These are phyloP conservation scores for Mucor indicus DNA, from an alignment of 371 early-diverging fungal species.

Conservation along the genomic window DNA sequence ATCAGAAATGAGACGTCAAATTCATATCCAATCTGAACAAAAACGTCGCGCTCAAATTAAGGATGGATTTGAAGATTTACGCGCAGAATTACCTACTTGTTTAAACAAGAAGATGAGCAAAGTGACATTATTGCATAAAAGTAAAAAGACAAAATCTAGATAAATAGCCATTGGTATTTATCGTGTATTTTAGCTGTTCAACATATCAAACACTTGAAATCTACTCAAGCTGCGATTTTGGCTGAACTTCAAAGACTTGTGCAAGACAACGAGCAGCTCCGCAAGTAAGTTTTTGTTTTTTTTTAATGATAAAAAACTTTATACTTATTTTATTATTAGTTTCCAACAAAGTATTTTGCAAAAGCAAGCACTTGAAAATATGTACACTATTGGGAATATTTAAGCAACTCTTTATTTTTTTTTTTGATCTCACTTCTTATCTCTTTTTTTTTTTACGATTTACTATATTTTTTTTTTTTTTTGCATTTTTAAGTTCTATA, in stretches of 20 bases:
- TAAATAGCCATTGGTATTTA: not conserved
- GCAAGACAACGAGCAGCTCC: conserved; percentile 35
- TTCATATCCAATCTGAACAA: conserved; percentile 53
- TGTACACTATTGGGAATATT: conserved; percentile 34
- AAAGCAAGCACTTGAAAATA: conserved; percentile 48
- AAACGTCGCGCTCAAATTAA: conserved; percentile 50
- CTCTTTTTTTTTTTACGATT: too few species aligned
- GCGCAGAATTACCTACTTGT: conserved; percentile 37
- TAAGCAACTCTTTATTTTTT: too few species aligned
- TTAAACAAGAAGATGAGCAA: conserved; percentile 47
- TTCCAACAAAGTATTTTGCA: conserved; percentile 47
- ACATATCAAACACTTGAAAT: conserved; percentile 34
- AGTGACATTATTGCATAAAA: conserved; percentile 37
- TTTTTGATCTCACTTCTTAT: too few species aligned
- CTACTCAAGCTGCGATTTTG: conserved; percentile 29
- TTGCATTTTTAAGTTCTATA: too few species aligned
- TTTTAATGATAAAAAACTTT: not conserved
- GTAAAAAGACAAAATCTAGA: conserved; percentile 16
- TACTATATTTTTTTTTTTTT: too few species aligned
- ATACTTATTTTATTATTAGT: conserved; percentile 8
- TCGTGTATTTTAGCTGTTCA: conserved; percentile 23
- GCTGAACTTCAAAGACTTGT: conserved; percentile 32
- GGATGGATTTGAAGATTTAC: conserved; percentile 48
- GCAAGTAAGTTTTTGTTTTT: conserved; percentile 24
- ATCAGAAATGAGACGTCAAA: conserved; percentile 41